Percentiles rank a stretch among this genome's conserved stretches.
phyloP scores from a whole-genome alignment of 2,329 filamentous ascomycete species.

The Claviceps spartinae region DNA sequence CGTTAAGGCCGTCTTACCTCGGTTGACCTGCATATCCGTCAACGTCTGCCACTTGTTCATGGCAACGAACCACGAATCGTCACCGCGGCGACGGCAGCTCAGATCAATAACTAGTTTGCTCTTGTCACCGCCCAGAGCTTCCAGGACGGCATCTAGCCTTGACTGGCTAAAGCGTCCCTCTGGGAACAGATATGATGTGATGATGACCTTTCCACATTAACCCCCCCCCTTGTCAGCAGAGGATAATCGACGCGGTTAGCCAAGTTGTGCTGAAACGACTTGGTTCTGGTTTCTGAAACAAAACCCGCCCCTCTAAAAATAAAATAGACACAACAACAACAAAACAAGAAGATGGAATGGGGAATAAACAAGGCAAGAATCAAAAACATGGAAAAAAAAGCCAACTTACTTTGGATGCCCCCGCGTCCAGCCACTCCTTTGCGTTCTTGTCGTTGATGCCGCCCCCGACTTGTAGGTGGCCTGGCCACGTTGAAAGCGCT shows the following conservation, averaged over 20 bases:
- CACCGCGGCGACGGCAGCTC: conserved; percentile 66
- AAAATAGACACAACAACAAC: not conserved
- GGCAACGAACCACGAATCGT: conserved; percentile 79
- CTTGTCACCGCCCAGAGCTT: conserved; percentile 58
- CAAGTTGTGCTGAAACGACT: not conserved
- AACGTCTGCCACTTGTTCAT: conserved; percentile 99
- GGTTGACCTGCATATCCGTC: conserved; percentile 86
- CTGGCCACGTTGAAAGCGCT: conserved; percentile 66
- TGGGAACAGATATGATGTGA: conserved; percentile 91
- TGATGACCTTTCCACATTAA: conserved; percentile 58
- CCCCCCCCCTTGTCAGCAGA: not conserved
- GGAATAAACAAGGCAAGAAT: not conserved
- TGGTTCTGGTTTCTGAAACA: not conserved
- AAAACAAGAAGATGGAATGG: not conserved
- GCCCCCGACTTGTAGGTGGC: conserved; percentile 78
- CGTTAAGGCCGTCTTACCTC: conserved; percentile 40
- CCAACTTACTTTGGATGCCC: conserved; percentile 67
- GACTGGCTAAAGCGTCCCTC: conserved; percentile 66
- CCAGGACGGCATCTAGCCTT: conserved; percentile 60
- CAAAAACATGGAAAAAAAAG: not conserved
- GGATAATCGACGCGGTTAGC: not conserved
- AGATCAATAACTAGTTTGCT: conserved; percentile 85
- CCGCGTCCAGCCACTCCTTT: conserved; percentile 68
- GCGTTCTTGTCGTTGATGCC: conserved; percentile 83
- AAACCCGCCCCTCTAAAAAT: not conserved